These are phyloP conservation scores for Tolypocladium paradoxum DNA, from an alignment of 2,329 filamentous ascomycete species.

Conservation along the genomic window DNA sequence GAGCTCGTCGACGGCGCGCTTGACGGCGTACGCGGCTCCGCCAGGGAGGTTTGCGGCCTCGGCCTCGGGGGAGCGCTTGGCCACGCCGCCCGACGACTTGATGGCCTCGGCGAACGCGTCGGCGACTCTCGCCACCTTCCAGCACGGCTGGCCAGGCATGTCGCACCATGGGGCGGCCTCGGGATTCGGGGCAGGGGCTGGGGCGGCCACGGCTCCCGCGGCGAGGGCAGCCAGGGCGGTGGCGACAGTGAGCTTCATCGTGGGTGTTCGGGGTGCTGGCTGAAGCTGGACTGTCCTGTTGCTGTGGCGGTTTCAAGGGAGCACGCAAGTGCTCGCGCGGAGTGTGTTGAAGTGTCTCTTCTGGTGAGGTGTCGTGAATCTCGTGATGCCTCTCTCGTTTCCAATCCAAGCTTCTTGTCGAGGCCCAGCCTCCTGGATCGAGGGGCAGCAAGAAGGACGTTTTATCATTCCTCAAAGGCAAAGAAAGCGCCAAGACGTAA, in stretches of 20 bases:
- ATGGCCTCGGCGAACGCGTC: constrained; percentile 13
- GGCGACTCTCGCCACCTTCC: constrained; percentile 20
- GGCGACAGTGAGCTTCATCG: constrained; percentile 18
- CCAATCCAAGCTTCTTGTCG: not conserved
- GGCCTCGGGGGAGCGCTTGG: constrained; percentile 15
- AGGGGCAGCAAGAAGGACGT: not conserved
- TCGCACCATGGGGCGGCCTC: constrained; percentile 7
- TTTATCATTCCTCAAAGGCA: not conserved
- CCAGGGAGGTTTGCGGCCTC: constrained; percentile 22
- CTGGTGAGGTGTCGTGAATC: not conserved
- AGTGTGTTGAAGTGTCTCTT: not conserved
- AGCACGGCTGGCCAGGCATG: constrained; percentile 20
- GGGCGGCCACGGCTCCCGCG: constrained; percentile 8
- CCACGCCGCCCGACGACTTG: constrained; percentile 11
- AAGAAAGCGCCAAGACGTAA: too few relatives aligned
- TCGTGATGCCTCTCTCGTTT: not conserved
- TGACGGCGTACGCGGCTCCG: constrained; percentile 25
- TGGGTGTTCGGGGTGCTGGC: not conserved
- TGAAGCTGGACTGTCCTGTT: too few relatives aligned
- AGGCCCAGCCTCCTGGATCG: not conserved
- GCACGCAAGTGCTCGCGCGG: not conserved
- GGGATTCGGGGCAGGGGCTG: constrained; percentile 8
- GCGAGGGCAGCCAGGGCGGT: constrained; percentile 11
- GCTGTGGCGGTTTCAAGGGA: not conserved
- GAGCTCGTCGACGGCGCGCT: constrained; percentile 27